Conservation (phyloP, 129 eudicot genomes). For the Flaveria ramosissima region DNA sequence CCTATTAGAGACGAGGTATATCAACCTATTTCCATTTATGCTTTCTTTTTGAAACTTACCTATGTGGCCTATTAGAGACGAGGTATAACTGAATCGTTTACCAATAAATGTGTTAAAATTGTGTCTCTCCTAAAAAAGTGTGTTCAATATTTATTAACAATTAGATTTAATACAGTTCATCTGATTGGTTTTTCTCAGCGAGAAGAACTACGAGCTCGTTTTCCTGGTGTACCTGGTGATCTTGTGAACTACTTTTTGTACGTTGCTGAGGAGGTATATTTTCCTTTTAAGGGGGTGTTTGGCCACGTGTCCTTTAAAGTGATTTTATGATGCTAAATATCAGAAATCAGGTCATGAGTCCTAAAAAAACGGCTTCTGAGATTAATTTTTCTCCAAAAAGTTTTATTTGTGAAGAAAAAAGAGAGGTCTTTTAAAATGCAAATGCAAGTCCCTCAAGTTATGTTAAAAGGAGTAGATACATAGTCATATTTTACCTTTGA, state of each 20-base stretch:
- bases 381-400: neutral
- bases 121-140: neutral
- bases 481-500: neutral
- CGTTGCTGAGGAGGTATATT: constrained; percentile 95
- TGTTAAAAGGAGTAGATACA: neutral
- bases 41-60: neutral
- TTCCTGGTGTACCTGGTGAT: constrained; percentile 99
- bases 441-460: neutral
- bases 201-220: constrained; percentile 97
- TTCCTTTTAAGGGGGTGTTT: neutral
- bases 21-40: neutral
- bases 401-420: neutral
- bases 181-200: constrained; percentile 50
- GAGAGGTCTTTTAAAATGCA: neutral
- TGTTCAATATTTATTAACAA: constrained; percentile 10
- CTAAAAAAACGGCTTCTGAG: neutral
- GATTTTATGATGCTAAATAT: neutral
- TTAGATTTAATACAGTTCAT: neutral
- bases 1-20: neutral
- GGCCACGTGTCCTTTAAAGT: constrained; percentile 4
- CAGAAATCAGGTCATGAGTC: neutral
- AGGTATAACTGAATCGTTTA: neutral
- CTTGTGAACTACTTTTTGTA: constrained; percentile 96
- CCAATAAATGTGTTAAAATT: neutral
- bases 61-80: neutral